Percentiles rank a stretch among this genome's conserved stretches.
phyloP scores from a whole-genome alignment of 2,329 filamentous ascomycete genomes.

The Fusarium acutatum region DNA sequence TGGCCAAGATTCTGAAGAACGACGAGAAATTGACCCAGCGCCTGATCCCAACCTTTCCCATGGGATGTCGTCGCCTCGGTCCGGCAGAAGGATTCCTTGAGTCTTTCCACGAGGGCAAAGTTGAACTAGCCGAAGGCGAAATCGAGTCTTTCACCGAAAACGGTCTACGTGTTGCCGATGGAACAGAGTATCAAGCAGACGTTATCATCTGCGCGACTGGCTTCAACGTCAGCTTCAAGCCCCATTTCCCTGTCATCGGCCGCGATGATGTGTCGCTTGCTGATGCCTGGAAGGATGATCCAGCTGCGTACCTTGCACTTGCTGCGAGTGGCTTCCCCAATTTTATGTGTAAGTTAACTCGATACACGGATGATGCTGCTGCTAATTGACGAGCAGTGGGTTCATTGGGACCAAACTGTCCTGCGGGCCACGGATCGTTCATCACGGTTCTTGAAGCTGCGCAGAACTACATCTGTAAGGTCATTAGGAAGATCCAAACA shows the following conservation, averaged over 20 bases:
- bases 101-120: slow-evolving; percentile 35
- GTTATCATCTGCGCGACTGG: slow-evolving; percentile 10
- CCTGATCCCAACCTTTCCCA: slow-evolving; percentile 52
- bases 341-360: not conserved
- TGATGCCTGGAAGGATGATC: slow-evolving; percentile 39
- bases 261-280: slow-evolving; percentile 19
- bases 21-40: not conserved
- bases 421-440: slow-evolving; percentile 9
- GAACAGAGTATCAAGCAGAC: slow-evolving; percentile 14
- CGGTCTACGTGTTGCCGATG: slow-evolving; percentile 12
- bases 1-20: slow-evolving; percentile 3
- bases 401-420: slow-evolving; percentile 1
- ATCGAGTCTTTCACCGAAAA: slow-evolving; percentile 13
- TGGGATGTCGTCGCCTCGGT: slow-evolving; percentile 53
- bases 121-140: slow-evolving; percentile 19
- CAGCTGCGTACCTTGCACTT: slow-evolving; percentile 40
- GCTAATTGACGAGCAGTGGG: not conserved
- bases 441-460: slow-evolving; percentile 5
- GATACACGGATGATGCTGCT: fast-evolving
- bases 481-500: slow-evolving; percentile 16
- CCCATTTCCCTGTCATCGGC: slow-evolving; percentile 38
- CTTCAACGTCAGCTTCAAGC: slow-evolving; percentile 41
- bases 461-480: slow-evolving; percentile 10
- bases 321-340: slow-evolving; percentile 42
- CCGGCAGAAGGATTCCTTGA: slow-evolving; percentile 55